Percentiles rank a stretch among this genome's conserved stretches.
phyloP scores from a whole-genome alignment of 1,284 basidiomycete species.

The Schizophyllum amplum region DNA sequence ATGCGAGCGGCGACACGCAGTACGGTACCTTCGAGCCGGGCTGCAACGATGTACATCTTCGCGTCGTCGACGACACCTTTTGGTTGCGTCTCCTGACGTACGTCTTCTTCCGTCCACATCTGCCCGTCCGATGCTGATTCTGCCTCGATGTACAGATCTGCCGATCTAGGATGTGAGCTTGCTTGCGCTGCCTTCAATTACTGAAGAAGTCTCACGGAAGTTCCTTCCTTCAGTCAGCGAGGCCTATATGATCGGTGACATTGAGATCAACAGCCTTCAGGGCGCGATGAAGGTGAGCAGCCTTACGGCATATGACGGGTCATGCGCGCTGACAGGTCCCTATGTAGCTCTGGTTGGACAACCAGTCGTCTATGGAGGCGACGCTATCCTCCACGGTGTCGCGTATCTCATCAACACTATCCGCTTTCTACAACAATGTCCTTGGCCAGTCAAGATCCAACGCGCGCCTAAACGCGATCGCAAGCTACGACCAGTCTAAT shows the following conservation, averaged over 20 bases:
- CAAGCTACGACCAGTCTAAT: conserved; percentile 87
- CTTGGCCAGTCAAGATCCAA: conserved; percentile 74
- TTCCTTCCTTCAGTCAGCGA: conserved; percentile 59
- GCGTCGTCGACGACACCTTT: conserved; percentile 64
- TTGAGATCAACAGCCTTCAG: conserved; percentile 67
- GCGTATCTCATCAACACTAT: conserved; percentile 58
- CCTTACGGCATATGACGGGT: conserved; percentile 9
- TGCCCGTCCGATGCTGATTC: conserved; percentile 9
- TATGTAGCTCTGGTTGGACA: conserved; percentile 74
- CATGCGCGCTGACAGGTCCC: conserved; percentile 16
- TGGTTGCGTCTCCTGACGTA: conserved; percentile 72
- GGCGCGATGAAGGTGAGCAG: conserved; percentile 68
- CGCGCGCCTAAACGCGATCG: conserved; percentile 76
- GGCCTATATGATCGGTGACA: conserved; percentile 80
- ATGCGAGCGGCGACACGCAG: conserved; percentile 45
- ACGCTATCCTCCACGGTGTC: conserved; percentile 59
- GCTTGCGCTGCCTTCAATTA: conserved; percentile 7
- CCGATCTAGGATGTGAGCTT: conserved; percentile 65
- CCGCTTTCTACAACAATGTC: conserved; percentile 71
- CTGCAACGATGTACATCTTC: conserved; percentile 53
- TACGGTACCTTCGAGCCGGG: conserved; percentile 49
- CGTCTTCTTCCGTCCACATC: conserved; percentile 20
- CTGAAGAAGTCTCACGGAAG: conserved; percentile 13
- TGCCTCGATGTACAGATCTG: conserved; percentile 34
- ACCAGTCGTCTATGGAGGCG: conserved; percentile 60